Conservation (phyloP, 2,329 filamentous ascomycete species). For the Metarhizium brunneum region DNA sequence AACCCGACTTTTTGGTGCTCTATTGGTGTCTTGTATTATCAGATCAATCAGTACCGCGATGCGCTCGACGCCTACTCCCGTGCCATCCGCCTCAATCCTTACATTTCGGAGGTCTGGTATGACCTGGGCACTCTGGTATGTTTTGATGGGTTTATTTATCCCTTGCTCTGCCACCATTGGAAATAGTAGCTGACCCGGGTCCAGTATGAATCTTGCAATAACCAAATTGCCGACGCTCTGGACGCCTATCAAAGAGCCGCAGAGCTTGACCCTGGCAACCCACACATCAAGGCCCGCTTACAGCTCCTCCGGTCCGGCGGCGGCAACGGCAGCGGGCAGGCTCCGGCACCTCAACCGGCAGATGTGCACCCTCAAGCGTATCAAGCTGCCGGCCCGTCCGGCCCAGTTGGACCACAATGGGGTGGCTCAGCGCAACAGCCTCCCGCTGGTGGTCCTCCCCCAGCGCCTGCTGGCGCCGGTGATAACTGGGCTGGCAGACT, state of each 20-base stretch:
- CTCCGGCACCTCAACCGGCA: slow-evolving; percentile 78
- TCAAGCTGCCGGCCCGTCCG: slow-evolving; percentile 70
- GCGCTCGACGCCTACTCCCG: slow-evolving; percentile 95
- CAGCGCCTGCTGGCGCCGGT: slow-evolving; percentile 50
- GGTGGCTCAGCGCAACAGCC: slow-evolving; percentile 60
- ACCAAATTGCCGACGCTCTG: slow-evolving; percentile 91
- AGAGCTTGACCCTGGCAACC: slow-evolving; percentile 85
- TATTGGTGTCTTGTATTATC: slow-evolving; percentile 96
- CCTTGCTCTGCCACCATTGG: neutral
- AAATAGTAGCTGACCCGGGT: slow-evolving; percentile 19
- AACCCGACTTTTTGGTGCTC: slow-evolving; percentile 99
- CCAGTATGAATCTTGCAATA: slow-evolving; percentile 97
- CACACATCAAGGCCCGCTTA: slow-evolving; percentile 91
- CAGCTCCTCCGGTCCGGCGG: slow-evolving; percentile 80
- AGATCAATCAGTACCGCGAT: slow-evolving; percentile 99
- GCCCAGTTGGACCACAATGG: slow-evolving; percentile 84
- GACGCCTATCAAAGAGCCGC: slow-evolving; percentile 93
- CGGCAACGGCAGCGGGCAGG: slow-evolving; percentile 60
- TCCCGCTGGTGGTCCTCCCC: slow-evolving; percentile 45
- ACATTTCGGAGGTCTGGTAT: slow-evolving; percentile 99
- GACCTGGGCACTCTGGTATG: slow-evolving; percentile 86
- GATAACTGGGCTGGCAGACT: slow-evolving; percentile 54
- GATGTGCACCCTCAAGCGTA: slow-evolving; percentile 96
- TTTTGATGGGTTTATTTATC: slow-evolving; percentile 23
- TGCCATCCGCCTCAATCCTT: slow-evolving; percentile 91